Conservation (phyloP, 768 basidiomycete genomes). For the Lenzites betulinus region DNA sequence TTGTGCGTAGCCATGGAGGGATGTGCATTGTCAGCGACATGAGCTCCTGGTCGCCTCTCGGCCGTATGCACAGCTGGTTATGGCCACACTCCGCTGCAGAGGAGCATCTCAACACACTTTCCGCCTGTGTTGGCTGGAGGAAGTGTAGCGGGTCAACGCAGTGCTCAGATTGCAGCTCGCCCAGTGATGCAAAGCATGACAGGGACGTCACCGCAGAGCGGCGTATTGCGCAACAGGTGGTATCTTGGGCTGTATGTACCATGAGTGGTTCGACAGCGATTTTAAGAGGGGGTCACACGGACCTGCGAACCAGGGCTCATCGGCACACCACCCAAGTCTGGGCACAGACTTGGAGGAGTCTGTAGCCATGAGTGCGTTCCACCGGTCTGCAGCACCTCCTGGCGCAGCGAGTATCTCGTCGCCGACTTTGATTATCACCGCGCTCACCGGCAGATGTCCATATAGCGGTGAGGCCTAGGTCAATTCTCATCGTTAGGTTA, state of each 20-base stretch:
- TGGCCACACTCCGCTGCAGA: conserved; percentile 38
- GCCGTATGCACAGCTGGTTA: conserved; percentile 53
- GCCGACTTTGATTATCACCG: conserved; percentile 65
- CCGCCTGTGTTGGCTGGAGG: conserved; percentile 32
- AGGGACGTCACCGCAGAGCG: conserved; percentile 14
- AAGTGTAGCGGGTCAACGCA: conserved; percentile 62
- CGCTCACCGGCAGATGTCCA: conserved; percentile 55
- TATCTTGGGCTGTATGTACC: conserved; percentile 30
- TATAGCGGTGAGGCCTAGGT: conserved; percentile 61
- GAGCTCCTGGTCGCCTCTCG: conserved; percentile 51
- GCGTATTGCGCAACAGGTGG: conserved; percentile 25
- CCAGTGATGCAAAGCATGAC: conserved; percentile 48
- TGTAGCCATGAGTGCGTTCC: conserved; percentile 49
- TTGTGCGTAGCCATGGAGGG: conserved; percentile 13
- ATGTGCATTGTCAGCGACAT: conserved; percentile 53
- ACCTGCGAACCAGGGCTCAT: conserved; percentile 28
- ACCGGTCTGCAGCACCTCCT: conserved; percentile 37
- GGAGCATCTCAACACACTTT: conserved; percentile 41
- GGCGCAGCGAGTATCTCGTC: conserved; percentile 50
- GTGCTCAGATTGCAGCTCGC: conserved; percentile 31
- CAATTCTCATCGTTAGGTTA: too few relatives aligned
- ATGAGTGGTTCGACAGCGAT: conserved; percentile 6
- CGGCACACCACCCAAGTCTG: conserved; percentile 64
- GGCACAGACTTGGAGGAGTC: background rate
- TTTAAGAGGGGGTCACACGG: conserved; percentile 27